These are phyloP conservation scores for Cucumis hystrix DNA, from an alignment of 306 rosid genomes.

Conservation along the genomic window DNA sequence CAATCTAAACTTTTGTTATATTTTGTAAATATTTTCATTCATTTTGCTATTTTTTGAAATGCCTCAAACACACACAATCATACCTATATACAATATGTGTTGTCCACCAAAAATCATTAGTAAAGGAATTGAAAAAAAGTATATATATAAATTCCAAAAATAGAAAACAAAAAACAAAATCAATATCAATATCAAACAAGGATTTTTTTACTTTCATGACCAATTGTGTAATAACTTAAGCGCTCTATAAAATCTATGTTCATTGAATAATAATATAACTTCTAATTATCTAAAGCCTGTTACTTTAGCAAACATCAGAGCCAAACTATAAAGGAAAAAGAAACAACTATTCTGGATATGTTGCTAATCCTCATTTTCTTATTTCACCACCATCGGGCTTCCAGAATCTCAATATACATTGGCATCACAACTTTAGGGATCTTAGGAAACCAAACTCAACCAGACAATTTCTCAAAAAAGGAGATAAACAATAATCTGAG, in stretches of 20 bases:
- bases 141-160: no score
- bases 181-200: no score
- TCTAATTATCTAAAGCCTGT: not conserved
- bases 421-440: not conserved
- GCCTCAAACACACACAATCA: no score
- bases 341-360: not conserved
- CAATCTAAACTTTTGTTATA: no score
- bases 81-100: no score
- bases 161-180: no score
- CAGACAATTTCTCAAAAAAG: not conserved
- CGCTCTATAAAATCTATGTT: not conserved
- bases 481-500: not conserved
- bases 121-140: no score
- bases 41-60: no score
- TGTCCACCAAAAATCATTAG: no score
- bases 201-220: no score
- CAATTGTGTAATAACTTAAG: no score
- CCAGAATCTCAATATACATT: not conserved
- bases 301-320: not conserved
- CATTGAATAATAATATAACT: not conserved
- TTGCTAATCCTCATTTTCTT: not conserved
- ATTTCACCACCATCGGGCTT: not conserved
- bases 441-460: not conserved
- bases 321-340: not conserved
- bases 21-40: no score